A percentile compares a stretch with the other conserved stretches of the same genome.
Evolutionary conservation across 305 asterid species (phyloP).

Genomic region (Fraxinus floribunda): DNA sequence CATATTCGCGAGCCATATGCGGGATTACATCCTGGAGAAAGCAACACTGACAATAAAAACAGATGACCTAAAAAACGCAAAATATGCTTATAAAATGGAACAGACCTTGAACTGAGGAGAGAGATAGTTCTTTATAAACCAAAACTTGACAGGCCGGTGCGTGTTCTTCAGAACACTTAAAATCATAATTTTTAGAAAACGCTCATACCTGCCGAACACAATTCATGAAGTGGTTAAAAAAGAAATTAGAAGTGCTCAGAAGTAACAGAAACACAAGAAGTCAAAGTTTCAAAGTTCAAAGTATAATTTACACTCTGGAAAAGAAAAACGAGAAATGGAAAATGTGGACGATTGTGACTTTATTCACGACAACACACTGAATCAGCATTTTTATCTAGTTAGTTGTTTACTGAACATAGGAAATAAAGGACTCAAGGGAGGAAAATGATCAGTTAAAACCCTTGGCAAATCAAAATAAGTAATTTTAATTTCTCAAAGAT

Average conservation of each 20-base stretch:
- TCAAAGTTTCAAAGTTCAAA: background rate
- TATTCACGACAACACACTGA: background rate
- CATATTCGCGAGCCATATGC: constrained; percentile 90
- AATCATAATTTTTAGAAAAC: constrained; percentile 92
- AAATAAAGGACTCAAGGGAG: background rate
- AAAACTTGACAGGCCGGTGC: constrained; percentile 85
- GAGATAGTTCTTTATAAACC: constrained; percentile 99
- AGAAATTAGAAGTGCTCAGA: constrained; percentile 21
- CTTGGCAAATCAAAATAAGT: constrained; percentile 2
- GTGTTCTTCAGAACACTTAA: constrained; percentile 92
- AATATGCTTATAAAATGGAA: constrained; percentile 14
- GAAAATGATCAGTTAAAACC: background rate
- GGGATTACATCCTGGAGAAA: constrained; percentile 85
- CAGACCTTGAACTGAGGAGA: constrained; percentile 98
- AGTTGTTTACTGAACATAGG: background rate
- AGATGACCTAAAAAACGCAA: background rate
- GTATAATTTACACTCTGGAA: background rate
- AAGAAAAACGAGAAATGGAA: background rate
- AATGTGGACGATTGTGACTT: background rate
- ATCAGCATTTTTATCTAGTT: background rate
- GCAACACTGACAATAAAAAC: constrained; percentile 14
- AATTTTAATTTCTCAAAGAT: background rate
- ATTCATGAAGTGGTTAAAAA: constrained; percentile 24
- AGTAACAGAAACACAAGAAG: constrained; percentile 17
- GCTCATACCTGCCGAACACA: constrained; percentile 77